These are phyloP conservation scores for Cladosporium phlei DNA, from an alignment of 2,329 filamentous ascomycete genomes.

Conservation along the genomic window DNA sequence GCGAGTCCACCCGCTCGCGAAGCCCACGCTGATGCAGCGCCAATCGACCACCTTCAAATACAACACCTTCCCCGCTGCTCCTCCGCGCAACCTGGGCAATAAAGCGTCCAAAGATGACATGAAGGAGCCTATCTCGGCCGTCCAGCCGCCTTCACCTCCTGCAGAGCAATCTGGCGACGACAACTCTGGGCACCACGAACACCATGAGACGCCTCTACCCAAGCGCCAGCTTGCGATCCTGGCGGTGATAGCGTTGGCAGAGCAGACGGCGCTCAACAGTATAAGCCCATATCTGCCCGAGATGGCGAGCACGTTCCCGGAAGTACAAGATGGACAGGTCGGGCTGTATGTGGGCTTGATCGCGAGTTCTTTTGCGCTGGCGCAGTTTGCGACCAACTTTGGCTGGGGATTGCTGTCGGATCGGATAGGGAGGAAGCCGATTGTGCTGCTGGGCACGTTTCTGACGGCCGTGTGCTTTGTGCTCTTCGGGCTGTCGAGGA, in stretches of 20 bases:
- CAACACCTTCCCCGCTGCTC: slow-evolving; percentile 74
- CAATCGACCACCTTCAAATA: slow-evolving; percentile 61
- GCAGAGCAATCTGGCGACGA: slow-evolving; percentile 15
- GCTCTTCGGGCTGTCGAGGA: slow-evolving; percentile 79
- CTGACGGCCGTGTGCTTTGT: slow-evolving; percentile 76
- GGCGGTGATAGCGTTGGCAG: slow-evolving; percentile 81
- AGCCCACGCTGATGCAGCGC: slow-evolving; percentile 34
- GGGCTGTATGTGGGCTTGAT: slow-evolving; percentile 88
- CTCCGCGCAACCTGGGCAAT: slow-evolving; percentile 61
- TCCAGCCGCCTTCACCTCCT: slow-evolving; percentile 14
- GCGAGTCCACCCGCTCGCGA: slow-evolving; percentile 4
- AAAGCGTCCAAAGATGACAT: slow-evolving; percentile 34
- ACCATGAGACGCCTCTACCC: slow-evolving; percentile 68
- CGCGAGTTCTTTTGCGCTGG: slow-evolving; percentile 84
- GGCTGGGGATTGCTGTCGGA: slow-evolving; percentile 85
- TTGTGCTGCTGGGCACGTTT: slow-evolving; percentile 77
- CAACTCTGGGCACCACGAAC: slow-evolving; percentile 20
- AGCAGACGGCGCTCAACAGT: slow-evolving; percentile 95
- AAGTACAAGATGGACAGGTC: slow-evolving; percentile 64
- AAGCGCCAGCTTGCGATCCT: slow-evolving; percentile 76
- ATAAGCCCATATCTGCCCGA: slow-evolving; percentile 92
- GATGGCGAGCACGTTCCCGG: slow-evolving; percentile 83
- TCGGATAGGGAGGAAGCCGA: slow-evolving; percentile 72
- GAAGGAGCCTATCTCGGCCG: slow-evolving; percentile 13
- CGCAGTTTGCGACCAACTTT: slow-evolving; percentile 89